Percentiles rank a stretch among this genome's conserved stretches.
Evolutionary conservation across 2,329 filamentous ascomycete genomes (phyloP).

Genomic region (Thelonectria discophora): DNA sequence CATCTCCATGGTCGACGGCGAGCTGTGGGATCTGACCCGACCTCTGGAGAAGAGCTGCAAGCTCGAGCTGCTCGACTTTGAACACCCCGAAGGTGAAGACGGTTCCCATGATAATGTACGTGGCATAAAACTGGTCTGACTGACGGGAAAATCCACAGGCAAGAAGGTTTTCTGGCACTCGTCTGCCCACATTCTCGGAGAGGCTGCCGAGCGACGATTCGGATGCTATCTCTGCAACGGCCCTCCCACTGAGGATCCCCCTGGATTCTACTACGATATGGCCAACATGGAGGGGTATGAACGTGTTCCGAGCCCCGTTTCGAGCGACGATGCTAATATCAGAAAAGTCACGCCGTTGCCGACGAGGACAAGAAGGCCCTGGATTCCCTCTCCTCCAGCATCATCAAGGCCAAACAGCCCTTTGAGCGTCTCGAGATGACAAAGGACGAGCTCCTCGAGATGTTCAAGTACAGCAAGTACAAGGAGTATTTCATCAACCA

Average conservation of each 20-base stretch:
- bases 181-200: slow-evolving; percentile 93
- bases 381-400: slow-evolving; percentile 80
- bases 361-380: slow-evolving; percentile 86
- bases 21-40: slow-evolving; percentile 91
- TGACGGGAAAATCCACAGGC: slow-evolving; percentile 56
- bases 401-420: slow-evolving; percentile 95
- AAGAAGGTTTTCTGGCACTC: slow-evolving; percentile 99
- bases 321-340: slow-evolving; percentile 30
- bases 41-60: slow-evolving; percentile 89
- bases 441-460: slow-evolving; percentile 91
- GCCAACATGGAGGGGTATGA: slow-evolving; percentile 59
- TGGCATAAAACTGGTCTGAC: not conserved
- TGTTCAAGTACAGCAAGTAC: slow-evolving; percentile 98
- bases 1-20: slow-evolving; percentile 83
- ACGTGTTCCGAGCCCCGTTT: not conserved
- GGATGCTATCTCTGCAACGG: slow-evolving; percentile 94
- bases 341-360: slow-evolving; percentile 74
- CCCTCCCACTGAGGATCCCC: slow-evolving; percentile 80
- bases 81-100: slow-evolving; percentile 53
- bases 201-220: slow-evolving; percentile 89
- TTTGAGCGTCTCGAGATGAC: slow-evolving; percentile 90
- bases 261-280: slow-evolving; percentile 98
- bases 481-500: slow-evolving; percentile 93
- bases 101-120: not conserved
- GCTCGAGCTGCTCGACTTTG: slow-evolving; percentile 86